A percentile compares a stretch with the other conserved stretches of the same genome.
phyloP scores from a whole-genome alignment of 1,284 basidiomycete species.

The Moniliophthora roreri region DNA sequence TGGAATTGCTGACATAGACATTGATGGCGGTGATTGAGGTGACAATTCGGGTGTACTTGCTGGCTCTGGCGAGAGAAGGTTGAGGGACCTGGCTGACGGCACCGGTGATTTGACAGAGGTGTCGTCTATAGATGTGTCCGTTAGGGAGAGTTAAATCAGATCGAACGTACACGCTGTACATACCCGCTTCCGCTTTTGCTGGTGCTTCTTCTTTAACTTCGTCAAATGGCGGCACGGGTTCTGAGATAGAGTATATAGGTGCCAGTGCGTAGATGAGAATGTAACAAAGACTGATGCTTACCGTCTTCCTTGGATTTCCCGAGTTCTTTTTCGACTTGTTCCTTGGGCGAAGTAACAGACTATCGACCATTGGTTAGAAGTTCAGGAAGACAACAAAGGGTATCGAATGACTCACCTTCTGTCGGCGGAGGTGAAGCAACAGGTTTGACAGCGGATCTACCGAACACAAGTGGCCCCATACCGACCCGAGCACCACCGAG shows the following conservation, averaged over 20 bases:
- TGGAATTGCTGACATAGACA: conserved; percentile 75
- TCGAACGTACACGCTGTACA: neutral
- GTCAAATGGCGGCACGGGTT: neutral
- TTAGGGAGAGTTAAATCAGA: neutral
- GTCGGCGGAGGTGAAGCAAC: conserved; percentile 16
- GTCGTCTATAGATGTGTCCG: no score
- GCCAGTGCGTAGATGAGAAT: neutral
- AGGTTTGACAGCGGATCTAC: conserved; percentile 40
- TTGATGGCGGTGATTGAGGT: conserved; percentile 39
- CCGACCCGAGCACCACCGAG: conserved; percentile 85
- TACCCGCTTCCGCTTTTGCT: neutral
- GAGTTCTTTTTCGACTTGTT: neutral
- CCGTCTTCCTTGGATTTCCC: no score
- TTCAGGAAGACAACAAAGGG: neutral
- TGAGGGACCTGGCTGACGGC: conserved; percentile 23
- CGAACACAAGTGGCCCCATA: conserved; percentile 71
- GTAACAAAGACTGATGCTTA: neutral
- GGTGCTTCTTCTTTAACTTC: neutral
- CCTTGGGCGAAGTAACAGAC: no score
- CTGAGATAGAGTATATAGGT: neutral
- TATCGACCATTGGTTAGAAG: no score
- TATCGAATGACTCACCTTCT: conserved; percentile 25
- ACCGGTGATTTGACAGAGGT: conserved; percentile 4
- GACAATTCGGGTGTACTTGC: conserved; percentile 26
- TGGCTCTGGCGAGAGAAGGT: conserved; percentile 36